A percentile compares a stretch with the other conserved stretches of the same genome.
These are phyloP conservation scores for Yamadazyma tumulicola DNA, from an alignment of 805 yeast genomes.

Conservation along the genomic window DNA sequence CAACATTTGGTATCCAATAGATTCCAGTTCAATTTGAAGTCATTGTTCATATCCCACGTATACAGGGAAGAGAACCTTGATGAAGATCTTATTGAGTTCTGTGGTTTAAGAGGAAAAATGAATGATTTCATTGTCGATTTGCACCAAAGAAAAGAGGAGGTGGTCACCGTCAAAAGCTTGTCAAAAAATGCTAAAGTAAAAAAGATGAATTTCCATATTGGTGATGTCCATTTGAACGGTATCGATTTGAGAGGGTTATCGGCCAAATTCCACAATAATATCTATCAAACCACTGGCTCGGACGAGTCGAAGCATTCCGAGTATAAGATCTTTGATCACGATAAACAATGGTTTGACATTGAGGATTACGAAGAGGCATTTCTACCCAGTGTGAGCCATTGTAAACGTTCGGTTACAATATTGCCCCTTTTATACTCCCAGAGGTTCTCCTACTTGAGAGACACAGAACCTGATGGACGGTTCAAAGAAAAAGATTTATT, in stretches of 20 bases:
- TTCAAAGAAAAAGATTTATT: constrained; percentile 15
- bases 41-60: constrained; percentile 72
- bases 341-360: constrained; percentile 58
- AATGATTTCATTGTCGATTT: constrained; percentile 36
- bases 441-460: constrained; percentile 63
- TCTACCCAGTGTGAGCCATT: constrained; percentile 32
- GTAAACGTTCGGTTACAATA: constrained; percentile 44
- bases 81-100: constrained; percentile 47
- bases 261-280: constrained; percentile 40
- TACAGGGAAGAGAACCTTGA: constrained; percentile 49
- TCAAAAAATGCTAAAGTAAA: constrained; percentile 45
- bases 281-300: constrained; percentile 15
- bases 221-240: constrained; percentile 53
- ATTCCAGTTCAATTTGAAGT: constrained; percentile 68
- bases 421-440: constrained; percentile 67
- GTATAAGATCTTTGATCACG: constrained; percentile 46
- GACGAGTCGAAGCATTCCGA: constrained; percentile 1
- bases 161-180: constrained; percentile 36
- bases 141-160: constrained; percentile 39
- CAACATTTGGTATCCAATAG: constrained; percentile 73
- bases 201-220: constrained; percentile 61
- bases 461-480: constrained; percentile 34
- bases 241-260: constrained; percentile 61
- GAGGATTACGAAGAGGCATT: constrained; percentile 61
- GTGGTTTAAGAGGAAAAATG: constrained; percentile 60